These are phyloP conservation scores for Paecilomyces sp. DNA, from an alignment of 2,329 filamentous ascomycete species.

Conservation along the genomic window DNA sequence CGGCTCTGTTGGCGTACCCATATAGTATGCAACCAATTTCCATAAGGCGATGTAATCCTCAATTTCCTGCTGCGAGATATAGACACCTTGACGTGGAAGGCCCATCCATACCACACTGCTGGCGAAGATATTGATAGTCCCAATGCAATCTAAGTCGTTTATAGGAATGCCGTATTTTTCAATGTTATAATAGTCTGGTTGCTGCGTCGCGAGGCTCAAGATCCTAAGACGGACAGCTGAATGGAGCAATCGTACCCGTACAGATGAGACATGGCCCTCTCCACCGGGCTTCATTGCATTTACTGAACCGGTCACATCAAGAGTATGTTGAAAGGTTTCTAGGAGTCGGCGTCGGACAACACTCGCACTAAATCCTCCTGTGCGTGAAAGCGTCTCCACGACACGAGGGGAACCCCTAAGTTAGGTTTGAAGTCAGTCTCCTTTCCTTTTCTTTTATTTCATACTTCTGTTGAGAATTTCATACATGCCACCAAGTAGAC, in stretches of 20 bases:
- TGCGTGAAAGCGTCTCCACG: constrained; percentile 66
- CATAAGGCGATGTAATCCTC: constrained; percentile 67
- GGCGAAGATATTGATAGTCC: constrained; percentile 65
- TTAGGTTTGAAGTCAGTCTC: constrained; percentile 10
- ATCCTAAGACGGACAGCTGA: constrained; percentile 61
- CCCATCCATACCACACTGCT: constrained; percentile 60
- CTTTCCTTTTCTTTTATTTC: background rate
- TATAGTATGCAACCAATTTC: constrained; percentile 65
- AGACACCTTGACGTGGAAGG: constrained; percentile 67
- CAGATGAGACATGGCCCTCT: constrained; percentile 55
- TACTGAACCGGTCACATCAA: constrained; percentile 61
- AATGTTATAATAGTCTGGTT: constrained; percentile 57
- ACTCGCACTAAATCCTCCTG: constrained; percentile 64
- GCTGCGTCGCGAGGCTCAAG: constrained; percentile 48
- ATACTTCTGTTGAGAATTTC: background rate
- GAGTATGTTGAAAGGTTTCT: constrained; percentile 69
- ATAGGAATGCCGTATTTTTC: constrained; percentile 58
- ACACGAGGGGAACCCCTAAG: constrained; percentile 57
- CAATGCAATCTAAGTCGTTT: constrained; percentile 68
- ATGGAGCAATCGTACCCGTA: constrained; percentile 64
- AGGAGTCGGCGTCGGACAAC: constrained; percentile 60
- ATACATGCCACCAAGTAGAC: constrained; percentile 23
- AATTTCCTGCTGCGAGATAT: constrained; percentile 54
- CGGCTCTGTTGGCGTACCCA: constrained; percentile 59
- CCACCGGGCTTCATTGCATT: constrained; percentile 62